Evolutionary conservation across 805 yeast genomes (phyloP).

Genomic region (Groenewaldozyma salmanticensis): DNA sequence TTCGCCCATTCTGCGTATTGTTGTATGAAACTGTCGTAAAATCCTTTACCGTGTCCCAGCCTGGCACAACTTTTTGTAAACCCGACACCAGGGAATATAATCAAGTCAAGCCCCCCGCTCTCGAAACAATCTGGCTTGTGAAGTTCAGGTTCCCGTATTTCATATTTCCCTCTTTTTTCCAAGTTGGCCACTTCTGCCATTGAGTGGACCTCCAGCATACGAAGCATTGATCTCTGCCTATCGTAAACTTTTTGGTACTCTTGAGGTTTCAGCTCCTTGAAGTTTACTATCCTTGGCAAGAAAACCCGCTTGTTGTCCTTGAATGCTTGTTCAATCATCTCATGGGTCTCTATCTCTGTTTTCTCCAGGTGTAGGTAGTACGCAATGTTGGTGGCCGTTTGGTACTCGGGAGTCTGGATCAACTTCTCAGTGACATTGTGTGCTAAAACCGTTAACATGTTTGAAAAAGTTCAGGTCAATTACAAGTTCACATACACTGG

Average conservation of each 20-base stretch:
- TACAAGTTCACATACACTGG: constrained; percentile 4
- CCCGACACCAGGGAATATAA: constrained; percentile 81
- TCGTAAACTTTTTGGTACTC: constrained; percentile 25
- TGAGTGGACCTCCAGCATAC: constrained; percentile 44
- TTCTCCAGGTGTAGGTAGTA: constrained; percentile 69
- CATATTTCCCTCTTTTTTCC: constrained; percentile 58
- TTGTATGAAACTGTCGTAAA: constrained; percentile 67
- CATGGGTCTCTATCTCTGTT: constrained; percentile 56
- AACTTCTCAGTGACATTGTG: constrained; percentile 11
- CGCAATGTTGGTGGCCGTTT: constrained; percentile 42
- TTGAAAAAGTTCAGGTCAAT: not conserved
- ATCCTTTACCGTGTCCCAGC: constrained; percentile 91
- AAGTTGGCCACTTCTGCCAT: constrained; percentile 37
- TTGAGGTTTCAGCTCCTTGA: too few relatives aligned
- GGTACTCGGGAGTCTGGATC: constrained; percentile 30
- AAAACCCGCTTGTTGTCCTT: constrained; percentile 36
- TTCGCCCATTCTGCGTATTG: constrained; percentile 34
- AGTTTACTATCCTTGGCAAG: constrained; percentile 40
- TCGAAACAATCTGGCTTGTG: constrained; percentile 13
- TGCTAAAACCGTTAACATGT: constrained; percentile 1
- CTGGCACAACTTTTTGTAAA: constrained; percentile 47
- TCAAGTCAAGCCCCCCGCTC: constrained; percentile 48
- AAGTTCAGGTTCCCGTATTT: constrained; percentile 53
- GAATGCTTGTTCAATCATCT: constrained; percentile 45
- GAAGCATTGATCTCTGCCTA: constrained; percentile 35